Conservation (phyloP, 1,139 yeast genomes). For the Arxiozyma slooffiae region DNA sequence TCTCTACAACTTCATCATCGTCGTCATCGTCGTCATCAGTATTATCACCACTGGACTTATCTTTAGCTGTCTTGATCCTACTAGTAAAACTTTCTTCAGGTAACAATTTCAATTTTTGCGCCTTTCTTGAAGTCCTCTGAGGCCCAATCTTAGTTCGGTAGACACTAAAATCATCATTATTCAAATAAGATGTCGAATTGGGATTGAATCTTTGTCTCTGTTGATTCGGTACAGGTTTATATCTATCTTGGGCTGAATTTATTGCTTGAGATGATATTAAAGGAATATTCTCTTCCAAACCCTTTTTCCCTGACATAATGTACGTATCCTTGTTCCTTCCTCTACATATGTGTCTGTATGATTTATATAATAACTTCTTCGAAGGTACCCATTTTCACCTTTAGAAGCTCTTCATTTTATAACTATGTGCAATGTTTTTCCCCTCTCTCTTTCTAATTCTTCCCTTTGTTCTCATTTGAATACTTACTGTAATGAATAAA, state of each 20-base stretch:
- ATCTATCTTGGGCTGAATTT: background rate
- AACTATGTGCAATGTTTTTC: background rate
- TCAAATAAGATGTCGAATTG: background rate
- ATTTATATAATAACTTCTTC: no score
- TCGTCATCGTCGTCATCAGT: background rate
- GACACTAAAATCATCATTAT: background rate
- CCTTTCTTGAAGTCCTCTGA: constrained; percentile 78
- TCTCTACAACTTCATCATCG: constrained; percentile 11
- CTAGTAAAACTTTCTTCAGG: constrained; percentile 60
- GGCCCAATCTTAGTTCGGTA: constrained; percentile 49
- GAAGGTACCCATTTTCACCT: background rate
- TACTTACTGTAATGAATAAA: no score
- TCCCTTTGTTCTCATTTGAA: background rate
- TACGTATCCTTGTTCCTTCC: background rate
- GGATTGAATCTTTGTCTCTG: background rate
- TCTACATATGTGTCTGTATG: background rate
- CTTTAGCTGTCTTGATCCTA: background rate
- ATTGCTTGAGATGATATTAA: background rate
- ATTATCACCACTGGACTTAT: background rate
- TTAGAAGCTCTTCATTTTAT: background rate
- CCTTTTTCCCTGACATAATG: background rate
- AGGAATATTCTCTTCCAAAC: background rate
- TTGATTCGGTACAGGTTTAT: background rate
- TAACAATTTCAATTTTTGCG: constrained; percentile 73
- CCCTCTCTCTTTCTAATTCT: background rate